Evolutionary conservation across 495 filamentous ascomycete genomes (phyloP).

Genomic region (Neurospora tetraspora): DNA sequence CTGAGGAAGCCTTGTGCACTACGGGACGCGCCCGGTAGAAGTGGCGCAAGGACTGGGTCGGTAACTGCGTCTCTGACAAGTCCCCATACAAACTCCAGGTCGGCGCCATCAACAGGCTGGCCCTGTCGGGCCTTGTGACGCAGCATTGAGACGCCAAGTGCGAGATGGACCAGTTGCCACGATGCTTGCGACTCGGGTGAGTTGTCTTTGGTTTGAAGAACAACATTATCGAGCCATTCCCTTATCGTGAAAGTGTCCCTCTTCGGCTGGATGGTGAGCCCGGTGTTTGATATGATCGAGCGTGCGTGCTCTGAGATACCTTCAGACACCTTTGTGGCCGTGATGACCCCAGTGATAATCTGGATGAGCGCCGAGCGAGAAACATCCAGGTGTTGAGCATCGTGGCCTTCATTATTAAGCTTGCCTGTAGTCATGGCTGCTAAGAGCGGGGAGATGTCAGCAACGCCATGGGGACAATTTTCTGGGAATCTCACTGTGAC

Average conservation of each 20-base stretch:
- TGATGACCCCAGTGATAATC: neutral
- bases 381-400: neutral
- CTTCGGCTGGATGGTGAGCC: neutral
- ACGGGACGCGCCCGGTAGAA: slow-evolving; percentile 8
- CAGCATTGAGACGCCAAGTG: neutral
- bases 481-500: neutral
- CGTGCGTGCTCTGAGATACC: neutral
- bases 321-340: neutral
- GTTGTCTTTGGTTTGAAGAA: neutral
- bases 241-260: neutral
- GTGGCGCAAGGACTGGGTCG: neutral
- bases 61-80: neutral
- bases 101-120: neutral
- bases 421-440: neutral
- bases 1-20: slow-evolving; percentile 17
- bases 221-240: neutral
- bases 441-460: neutral
- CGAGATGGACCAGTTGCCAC: neutral
- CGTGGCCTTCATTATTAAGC: neutral
- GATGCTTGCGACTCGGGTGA: neutral
- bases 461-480: neutral
- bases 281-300: neutral
- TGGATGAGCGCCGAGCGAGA: neutral
- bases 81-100: slow-evolving; percentile 1
- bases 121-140: neutral